A percentile compares a stretch with the other conserved stretches of the same genome.
These are phyloP conservation scores for Saccharomyces kudriavzevii DNA, from an alignment of 805 yeast genomes.

Conservation along the genomic window DNA sequence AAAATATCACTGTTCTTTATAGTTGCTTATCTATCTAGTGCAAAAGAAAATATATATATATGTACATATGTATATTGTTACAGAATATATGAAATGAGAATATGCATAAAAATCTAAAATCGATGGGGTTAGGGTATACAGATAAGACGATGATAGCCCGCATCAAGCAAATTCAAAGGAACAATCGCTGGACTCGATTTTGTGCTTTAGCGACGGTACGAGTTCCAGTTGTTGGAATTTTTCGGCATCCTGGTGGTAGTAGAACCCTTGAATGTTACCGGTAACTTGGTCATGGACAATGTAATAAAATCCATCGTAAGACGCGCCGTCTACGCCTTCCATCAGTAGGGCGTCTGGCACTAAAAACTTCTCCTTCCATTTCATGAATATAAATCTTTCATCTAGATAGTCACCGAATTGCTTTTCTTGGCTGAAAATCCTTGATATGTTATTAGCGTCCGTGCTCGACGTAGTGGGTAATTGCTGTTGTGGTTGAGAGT, in stretches of 20 bases:
- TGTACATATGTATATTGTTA: neutral
- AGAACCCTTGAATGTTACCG: constrained; percentile 72
- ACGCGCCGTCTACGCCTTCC: constrained; percentile 49
- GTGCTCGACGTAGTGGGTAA: neutral
- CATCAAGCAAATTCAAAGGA: constrained; percentile 19
- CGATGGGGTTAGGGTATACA: neutral
- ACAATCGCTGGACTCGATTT: constrained; percentile 10
- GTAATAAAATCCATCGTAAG: constrained; percentile 89
- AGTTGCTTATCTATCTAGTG: neutral
- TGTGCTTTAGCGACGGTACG: constrained; percentile 17
- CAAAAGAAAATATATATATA: neutral
- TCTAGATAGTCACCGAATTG: constrained; percentile 25
- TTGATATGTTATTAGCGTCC: constrained; percentile 7
- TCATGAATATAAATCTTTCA: constrained; percentile 62
- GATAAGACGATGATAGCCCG: neutral
- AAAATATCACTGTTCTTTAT: neutral
- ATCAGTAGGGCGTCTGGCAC: constrained; percentile 62
- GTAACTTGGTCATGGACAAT: constrained; percentile 70
- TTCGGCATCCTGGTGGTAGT: constrained; percentile 74
- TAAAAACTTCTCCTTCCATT: constrained; percentile 89
- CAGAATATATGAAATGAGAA: neutral
- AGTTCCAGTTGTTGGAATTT: constrained; percentile 68
- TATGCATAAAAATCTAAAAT: neutral
- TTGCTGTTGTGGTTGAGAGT: neutral
- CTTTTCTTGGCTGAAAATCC: constrained; percentile 8